Evolutionary conservation across 306 rosid genomes (phyloP), one percentile per base, ranked within the genome.

Genomic region (Elaeagnus macrophylla): DNA sequence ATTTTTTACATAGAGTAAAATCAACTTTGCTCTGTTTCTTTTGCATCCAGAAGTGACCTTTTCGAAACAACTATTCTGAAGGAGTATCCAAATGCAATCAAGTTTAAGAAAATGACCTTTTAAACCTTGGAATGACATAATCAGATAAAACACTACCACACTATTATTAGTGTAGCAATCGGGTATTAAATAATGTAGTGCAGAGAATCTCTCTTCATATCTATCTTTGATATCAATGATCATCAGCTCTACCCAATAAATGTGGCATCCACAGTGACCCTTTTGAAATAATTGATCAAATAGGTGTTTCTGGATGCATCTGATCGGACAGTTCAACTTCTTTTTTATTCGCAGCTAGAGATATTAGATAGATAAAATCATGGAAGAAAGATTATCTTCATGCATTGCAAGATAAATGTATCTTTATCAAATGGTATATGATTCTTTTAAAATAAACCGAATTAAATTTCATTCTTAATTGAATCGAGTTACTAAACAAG

Each of bases 11-110:
- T 60, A 51, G 75, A 58, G 74, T 43, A 75, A 76, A 64, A 81
- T 63, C 77, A 66, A 65, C 78, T 75, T 67, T 51, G 90, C 84
- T 49, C 60, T 67, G n/a, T n/a, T 69, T 55, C 68, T 86, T 75
- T 86, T 44, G 94, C 97, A 86, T 79, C 95, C 60, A 77, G 45
- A 48, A 62, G 89, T 79, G 94, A 57, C 97, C 95, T 72, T 80
- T 51, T 70, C 58, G 81, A 81, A 90, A 86, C 67, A 68, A 75
- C 51, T 72, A 86, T 83, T 79, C 80, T 79, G 76, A 86, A 83
- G 88, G 82, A 58, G 94, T 90, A 86, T 90, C 94, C 53, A 75
- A 88, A 90, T 76, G 95, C 90, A 68, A 39, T 61, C 42, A 6
- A 25, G 39, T 48, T 50, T 51, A 47, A 8, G 40, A 6, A 58